phyloP scores from a whole-genome alignment of 139 green algal species.

The Mesotaenium endlicherianum region DNA sequence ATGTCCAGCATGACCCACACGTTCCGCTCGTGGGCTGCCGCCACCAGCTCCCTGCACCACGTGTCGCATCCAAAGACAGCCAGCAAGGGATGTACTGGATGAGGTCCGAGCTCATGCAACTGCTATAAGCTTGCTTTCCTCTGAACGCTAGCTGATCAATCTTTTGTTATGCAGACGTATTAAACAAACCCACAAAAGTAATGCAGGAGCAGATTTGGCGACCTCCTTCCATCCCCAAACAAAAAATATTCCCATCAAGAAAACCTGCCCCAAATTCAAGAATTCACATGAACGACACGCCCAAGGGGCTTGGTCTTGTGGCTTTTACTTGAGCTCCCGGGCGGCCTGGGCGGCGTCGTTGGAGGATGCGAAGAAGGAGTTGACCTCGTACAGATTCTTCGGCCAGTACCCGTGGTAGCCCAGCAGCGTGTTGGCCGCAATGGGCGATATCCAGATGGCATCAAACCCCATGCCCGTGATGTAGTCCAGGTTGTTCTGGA shows the following conservation, averaged over 20 bases:
- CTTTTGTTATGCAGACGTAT: too few relatives aligned
- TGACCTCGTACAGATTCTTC: neutral
- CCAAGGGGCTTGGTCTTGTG: neutral
- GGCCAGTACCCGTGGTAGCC: conserved; percentile 38
- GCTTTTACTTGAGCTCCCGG: neutral
- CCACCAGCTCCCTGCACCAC: neutral
- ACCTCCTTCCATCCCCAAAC: too few relatives aligned
- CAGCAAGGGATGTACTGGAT: too few relatives aligned
- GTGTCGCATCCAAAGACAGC: too few relatives aligned
- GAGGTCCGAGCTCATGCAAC: too few relatives aligned
- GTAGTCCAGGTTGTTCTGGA: neutral
- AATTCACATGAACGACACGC: neutral
- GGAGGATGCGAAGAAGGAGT: neutral
- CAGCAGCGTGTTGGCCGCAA: neutral
- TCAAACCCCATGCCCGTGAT: conserved; percentile 28
- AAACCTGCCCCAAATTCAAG: too few relatives aligned
- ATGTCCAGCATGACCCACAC: conserved; percentile 15
- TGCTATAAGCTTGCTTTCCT: too few relatives aligned
- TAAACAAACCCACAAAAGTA: too few relatives aligned
- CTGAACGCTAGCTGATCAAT: too few relatives aligned
- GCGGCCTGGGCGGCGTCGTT: neutral
- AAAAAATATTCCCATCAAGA: too few relatives aligned
- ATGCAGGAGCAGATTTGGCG: too few relatives aligned
- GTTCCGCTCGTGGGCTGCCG: neutral
- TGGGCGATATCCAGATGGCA: neutral